Evolutionary conservation across 1,284 basidiomycete species (phyloP).

Genomic region (Irpex sp.): DNA sequence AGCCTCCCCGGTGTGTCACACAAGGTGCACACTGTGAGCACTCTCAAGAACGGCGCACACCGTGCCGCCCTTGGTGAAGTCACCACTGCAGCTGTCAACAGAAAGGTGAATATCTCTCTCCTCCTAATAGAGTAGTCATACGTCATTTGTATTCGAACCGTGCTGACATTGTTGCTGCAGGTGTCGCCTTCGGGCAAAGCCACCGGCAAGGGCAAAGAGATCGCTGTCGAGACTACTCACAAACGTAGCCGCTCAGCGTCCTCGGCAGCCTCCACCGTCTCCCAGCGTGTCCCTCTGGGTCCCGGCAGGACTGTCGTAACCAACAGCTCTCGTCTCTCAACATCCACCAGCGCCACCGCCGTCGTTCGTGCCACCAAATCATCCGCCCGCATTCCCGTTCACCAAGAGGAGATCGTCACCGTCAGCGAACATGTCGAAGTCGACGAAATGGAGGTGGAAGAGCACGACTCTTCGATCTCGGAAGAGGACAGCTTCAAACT

Average conservation of each 20-base stretch:
- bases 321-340: conserved; percentile 29
- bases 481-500: conserved; percentile 38
- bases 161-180: conserved; percentile 4
- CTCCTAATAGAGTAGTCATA: not conserved
- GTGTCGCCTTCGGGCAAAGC: conserved; percentile 38
- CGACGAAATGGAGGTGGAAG: conserved; percentile 61
- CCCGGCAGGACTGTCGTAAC: conserved; percentile 46
- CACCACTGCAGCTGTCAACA: conserved; percentile 65
- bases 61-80: conserved; percentile 71
- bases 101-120: conserved; percentile 49
- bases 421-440: conserved; percentile 34
- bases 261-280: conserved; percentile 49
- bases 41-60: conserved; percentile 42
- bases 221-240: conserved; percentile 42
- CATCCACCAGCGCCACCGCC: conserved; percentile 33
- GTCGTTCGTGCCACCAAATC: conserved; percentile 23
- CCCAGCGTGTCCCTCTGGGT: conserved; percentile 64
- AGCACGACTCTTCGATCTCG: conserved; percentile 46
- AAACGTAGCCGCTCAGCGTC: conserved; percentile 64
- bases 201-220: conserved; percentile 45
- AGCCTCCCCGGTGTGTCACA: conserved; percentile 44
- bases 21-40: conserved; percentile 20
- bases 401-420: conserved; percentile 30
- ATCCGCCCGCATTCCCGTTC: conserved; percentile 29
- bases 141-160: not conserved